phyloP scores from a whole-genome alignment of 768 basidiomycete genomes.

The Trametes coccinea region DNA sequence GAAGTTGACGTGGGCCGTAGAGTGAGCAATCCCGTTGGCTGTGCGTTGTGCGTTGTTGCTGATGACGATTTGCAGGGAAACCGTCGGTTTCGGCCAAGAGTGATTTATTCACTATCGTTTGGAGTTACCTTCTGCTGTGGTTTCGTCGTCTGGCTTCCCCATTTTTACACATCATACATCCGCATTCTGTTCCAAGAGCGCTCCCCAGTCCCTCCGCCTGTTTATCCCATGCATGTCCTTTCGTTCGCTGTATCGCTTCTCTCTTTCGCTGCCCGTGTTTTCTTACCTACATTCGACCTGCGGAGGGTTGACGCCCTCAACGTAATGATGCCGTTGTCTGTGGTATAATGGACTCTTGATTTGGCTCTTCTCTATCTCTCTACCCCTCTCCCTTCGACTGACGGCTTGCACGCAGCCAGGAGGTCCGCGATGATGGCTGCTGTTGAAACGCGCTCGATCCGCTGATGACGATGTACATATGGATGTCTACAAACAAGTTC shows the following conservation, averaged over 20 bases:
- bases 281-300: not conserved
- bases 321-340: constrained; percentile 8
- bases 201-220: not conserved
- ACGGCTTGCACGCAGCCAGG: not conserved
- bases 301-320: not conserved
- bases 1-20: constrained; percentile 91
- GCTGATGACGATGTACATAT: not conserved
- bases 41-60: not conserved
- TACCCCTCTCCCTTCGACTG: not conserved
- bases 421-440: not conserved
- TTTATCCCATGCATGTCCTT: constrained; percentile 14
- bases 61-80: constrained; percentile 58
- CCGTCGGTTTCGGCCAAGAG: constrained; percentile 93
- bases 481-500: not conserved
- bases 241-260: constrained; percentile 1
- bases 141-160: not conserved
- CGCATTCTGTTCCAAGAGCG: not conserved
- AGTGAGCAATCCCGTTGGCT: constrained; percentile 54
- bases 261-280: not conserved
- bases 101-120: constrained; percentile 38
- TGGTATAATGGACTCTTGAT: constrained; percentile 11
- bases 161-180: not conserved
- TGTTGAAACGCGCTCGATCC: not conserved
- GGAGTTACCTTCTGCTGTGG: not conserved
- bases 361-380: not conserved